A percentile compares a stretch with the other conserved stretches of the same genome.
These are phyloP conservation scores for Forsythia viridissima DNA, from an alignment of 257 asterid genomes.

Conservation along the genomic window DNA sequence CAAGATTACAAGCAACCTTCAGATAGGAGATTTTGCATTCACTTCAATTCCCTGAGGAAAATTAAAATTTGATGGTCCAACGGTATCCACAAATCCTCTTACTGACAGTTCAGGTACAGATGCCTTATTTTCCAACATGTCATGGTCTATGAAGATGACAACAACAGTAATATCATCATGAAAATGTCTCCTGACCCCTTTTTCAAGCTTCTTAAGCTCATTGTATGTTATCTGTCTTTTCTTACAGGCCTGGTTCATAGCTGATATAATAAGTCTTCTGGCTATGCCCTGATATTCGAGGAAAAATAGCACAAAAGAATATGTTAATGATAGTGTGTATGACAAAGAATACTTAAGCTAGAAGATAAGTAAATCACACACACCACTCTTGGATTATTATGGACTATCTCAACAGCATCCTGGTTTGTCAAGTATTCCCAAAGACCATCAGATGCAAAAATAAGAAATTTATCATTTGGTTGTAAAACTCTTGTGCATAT, in stretches of 20 bases:
- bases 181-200: conserved; percentile 48
- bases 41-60: conserved; percentile 29
- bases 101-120: conserved; percentile 47
- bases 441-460: conserved; percentile 90
- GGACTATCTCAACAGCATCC: conserved; percentile 74
- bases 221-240: conserved; percentile 41
- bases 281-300: conserved; percentile 63
- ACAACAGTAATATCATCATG: conserved; percentile 81
- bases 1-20: conserved; percentile 12
- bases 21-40: conserved; percentile 17
- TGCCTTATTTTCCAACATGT: conserved; percentile 33
- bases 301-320: background rate
- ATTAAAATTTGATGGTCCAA: conserved; percentile 53
- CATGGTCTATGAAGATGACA: conserved; percentile 63
- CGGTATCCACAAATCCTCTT: conserved; percentile 53
- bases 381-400: conserved; percentile 69
- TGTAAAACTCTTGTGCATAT: conserved; percentile 41
- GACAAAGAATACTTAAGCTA: background rate
- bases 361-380: conserved; percentile 5
- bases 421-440: conserved; percentile 80
- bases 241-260: conserved; percentile 50
- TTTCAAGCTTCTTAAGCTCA: conserved; percentile 46
- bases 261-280: conserved; percentile 58
- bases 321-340: background rate
- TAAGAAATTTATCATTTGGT: conserved; percentile 62